Evolutionary conservation across 1,284 basidiomycete species (phyloP), one percentile per base, ranked within the genome.

Genomic region (Xerocomus amazonicus): DNA sequence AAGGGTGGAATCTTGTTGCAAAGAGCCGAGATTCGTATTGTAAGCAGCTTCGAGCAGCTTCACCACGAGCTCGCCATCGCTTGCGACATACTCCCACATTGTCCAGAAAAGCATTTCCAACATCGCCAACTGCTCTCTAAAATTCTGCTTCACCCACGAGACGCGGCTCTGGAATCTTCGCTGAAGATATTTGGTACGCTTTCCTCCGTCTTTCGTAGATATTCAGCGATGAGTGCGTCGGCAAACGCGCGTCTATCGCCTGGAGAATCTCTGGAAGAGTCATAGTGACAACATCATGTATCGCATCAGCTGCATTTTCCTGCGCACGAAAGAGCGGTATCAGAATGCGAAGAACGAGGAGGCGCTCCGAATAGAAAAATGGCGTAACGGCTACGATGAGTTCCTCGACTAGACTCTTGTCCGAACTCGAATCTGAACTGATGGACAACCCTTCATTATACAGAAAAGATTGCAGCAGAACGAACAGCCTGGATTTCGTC

Each of bases 61-160:
- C 50, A 79, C 72, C 27, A 90, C 81, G 49, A 87, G 65, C 2
- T 74, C 68, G 3, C 85, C 86, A 32, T 74, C 76, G 56, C 88
- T 83, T 0, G 83, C 70, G 7, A 83, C 79, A 52, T 83, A 84
- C n/a, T 79, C 82, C 81, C 87, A 92, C 79, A 91, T 83, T 3
- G 84, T 77, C 79, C 90, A 90, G 65, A 94, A 95, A 29, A 92
- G 73, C 32, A 92, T 79, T 59, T 95, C 92, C 40, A 94, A 71
- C 19, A 92, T 65, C 7, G 84, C 82, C 28, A 93, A 73, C 61
- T 94, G 92, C 63, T 93, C 88, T 60, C 79, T 81, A 16, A 81
- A 65, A 58, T 83, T 85, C 62, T 92, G 90, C 65, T 90, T 92
- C 16, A 84, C 86, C 84, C 89, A 34, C 75, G 71, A 4, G 83